Evolutionary conservation across 2,329 filamentous ascomycete species (phyloP), one percentile per base, ranked within the genome.

Genomic region (Verticillium nubilum): DNA sequence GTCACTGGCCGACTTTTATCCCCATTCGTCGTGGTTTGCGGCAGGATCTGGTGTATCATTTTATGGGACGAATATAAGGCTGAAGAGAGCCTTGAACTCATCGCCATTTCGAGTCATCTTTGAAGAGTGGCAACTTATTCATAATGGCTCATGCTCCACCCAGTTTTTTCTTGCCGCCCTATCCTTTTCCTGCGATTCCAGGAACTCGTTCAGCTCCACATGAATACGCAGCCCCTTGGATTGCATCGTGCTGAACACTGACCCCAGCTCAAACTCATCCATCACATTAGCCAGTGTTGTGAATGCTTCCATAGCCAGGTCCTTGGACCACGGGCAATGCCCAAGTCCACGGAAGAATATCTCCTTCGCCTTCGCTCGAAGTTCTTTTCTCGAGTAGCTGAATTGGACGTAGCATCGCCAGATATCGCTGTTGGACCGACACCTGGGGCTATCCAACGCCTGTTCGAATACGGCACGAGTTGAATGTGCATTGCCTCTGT

Each of bases 321-420:
- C 73, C 68, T 81, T 83, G 5, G 75, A 76, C 74, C 79, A 79
- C 0, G 80, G 80, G 60, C 80, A 83, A 19, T 78, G 73, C 10
- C 70, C 70, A 29, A 83, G 57, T 0, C 78, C 80, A 10, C 77
- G 67, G 62, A 80, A 82, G 59, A 80, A 80, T 2, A 81, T 72
- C 3, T 79, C 78, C 64, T 77, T 81, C 3, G 76, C 76, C 63
- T 73, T 76, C 2, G 69, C 60, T 26, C 73, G 74, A 17, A 75
- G 63, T 62, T 77, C 76, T 56, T 71, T 67, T 17, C 75, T 68
- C 7, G 65, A 61, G 59, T 70, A 67, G 64, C 77, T 79, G 67
- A 83, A 81, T 7, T 74, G 75, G 25, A 85, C 70, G 61, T 84
- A 86, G 3, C 71, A 69, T 19, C 74, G 66, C 83, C 83, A 86